These are phyloP conservation scores for Solanum chiquidenum DNA, from an alignment of 257 asterid genomes.

Conservation along the genomic window DNA sequence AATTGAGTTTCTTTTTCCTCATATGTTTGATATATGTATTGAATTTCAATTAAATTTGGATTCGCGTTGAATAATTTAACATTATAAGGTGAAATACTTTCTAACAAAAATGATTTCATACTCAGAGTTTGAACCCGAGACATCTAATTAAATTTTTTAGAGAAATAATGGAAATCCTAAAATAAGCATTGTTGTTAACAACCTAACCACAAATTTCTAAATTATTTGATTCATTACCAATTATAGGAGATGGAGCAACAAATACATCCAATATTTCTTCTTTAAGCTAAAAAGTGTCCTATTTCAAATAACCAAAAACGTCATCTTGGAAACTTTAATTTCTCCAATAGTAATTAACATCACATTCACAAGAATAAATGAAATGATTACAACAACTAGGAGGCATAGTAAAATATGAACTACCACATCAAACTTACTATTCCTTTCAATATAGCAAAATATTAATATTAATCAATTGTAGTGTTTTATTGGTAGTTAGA, in stretches of 20 bases:
- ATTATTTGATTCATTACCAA: neutral
- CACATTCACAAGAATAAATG: neutral
- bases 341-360: neutral
- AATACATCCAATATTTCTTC: neutral
- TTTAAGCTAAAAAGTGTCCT: neutral
- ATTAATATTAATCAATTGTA: too few relatives aligned
- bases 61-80: fast-evolving
- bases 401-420: neutral
- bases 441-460: neutral
- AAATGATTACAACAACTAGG: neutral
- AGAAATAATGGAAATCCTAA: neutral
- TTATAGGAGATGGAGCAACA: neutral
- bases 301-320: neutral
- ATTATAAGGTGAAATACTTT: neutral
- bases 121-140: neutral
- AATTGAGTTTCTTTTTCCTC: neutral
- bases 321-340: neutral
- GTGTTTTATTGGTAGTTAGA: neutral
- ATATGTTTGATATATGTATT: fast-evolving
- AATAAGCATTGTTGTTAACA: neutral
- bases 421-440: neutral
- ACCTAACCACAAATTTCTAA: neutral
- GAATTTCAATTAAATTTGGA: neutral
- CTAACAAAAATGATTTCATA: neutral
- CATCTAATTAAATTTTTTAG: fast-evolving